Conservation (phyloP, 2,329 filamentous ascomycete genomes). For the Anthostomella pinea region DNA sequence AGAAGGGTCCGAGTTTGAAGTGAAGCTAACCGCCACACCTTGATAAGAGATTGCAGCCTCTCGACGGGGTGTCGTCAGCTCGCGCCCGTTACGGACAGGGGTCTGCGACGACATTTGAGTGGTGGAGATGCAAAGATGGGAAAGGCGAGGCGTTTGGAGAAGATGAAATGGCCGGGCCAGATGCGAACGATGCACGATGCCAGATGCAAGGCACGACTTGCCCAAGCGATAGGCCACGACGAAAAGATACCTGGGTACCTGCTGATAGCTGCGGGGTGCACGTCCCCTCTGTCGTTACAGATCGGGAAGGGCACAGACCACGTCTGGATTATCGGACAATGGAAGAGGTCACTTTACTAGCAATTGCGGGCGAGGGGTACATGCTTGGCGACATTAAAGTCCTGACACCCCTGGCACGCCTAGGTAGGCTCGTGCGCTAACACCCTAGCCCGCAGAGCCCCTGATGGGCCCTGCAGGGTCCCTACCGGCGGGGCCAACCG, state of each 20-base stretch:
- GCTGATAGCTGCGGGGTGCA: constrained; percentile 17
- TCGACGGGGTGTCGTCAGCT: constrained; percentile 18
- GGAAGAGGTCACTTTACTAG: background rate
- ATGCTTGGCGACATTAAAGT: too few relatives aligned
- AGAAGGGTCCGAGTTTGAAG: constrained; percentile 8
- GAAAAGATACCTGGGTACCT: too few relatives aligned
- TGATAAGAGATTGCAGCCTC: constrained; percentile 17
- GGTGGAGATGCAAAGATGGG: constrained; percentile 21
- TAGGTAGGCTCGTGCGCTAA: constrained; percentile 3
- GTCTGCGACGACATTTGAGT: constrained; percentile 20
- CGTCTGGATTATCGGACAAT: background rate
- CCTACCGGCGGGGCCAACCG: constrained; percentile 8
- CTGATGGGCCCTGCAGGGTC: constrained; percentile 4
- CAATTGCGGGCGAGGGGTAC: too few relatives aligned
- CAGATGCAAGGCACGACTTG: too few relatives aligned
- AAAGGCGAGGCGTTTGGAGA: constrained; percentile 8
- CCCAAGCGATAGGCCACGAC: too few relatives aligned
- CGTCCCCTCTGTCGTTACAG: constrained; percentile 2
- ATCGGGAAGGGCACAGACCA: background rate
- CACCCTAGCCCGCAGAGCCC: constrained; percentile 7
- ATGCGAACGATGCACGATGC: too few relatives aligned
- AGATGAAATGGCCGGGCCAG: too few relatives aligned
- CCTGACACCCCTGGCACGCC: background rate
- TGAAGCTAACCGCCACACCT: constrained; percentile 20
- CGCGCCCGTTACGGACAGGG: constrained; percentile 21